phyloP scores from a whole-genome alignment of 257 asterid genomes.

The Solanum dulcamara region DNA sequence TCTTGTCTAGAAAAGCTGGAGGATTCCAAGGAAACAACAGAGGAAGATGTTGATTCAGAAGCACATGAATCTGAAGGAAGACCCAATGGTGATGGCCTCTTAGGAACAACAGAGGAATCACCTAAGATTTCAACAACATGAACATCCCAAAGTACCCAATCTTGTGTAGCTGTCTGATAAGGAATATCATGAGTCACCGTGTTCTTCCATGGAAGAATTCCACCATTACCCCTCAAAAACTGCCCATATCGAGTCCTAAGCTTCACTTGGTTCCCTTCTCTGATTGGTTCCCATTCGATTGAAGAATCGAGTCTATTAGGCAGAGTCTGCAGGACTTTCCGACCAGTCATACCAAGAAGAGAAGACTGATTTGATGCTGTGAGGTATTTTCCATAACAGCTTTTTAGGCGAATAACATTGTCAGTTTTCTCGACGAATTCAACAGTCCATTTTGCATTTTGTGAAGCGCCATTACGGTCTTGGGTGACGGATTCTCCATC shows the following conservation, averaged over 20 bases:
- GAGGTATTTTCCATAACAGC: slow-evolving; percentile 27
- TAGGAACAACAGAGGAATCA: slow-evolving; percentile 24
- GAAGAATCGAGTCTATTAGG: slow-evolving; percentile 74
- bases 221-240: slow-evolving; percentile 76
- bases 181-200: slow-evolving; percentile 90
- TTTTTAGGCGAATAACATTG: slow-evolving; percentile 24
- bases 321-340: slow-evolving; percentile 58
- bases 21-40: slow-evolving; percentile 39
- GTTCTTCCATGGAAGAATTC: slow-evolving; percentile 89
- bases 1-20: slow-evolving; percentile 58
- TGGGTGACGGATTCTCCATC: slow-evolving; percentile 29
- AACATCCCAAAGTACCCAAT: slow-evolving; percentile 83
- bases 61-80: slow-evolving; percentile 37
- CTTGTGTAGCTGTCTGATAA: slow-evolving; percentile 67
- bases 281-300: slow-evolving; percentile 89
- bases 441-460: slow-evolving; percentile 26
- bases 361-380: slow-evolving; percentile 34
- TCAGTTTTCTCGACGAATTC: slow-evolving; percentile 17
- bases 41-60: slow-evolving; percentile 51
- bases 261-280: slow-evolving; percentile 57
- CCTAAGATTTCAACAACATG: slow-evolving; percentile 49
- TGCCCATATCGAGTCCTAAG: slow-evolving; percentile 85
- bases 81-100: slow-evolving; percentile 13
- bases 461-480: slow-evolving; percentile 24
- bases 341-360: slow-evolving; percentile 56